Conservation (phyloP, 164 flowering plant species). For the Berberis thunbergii region DNA sequence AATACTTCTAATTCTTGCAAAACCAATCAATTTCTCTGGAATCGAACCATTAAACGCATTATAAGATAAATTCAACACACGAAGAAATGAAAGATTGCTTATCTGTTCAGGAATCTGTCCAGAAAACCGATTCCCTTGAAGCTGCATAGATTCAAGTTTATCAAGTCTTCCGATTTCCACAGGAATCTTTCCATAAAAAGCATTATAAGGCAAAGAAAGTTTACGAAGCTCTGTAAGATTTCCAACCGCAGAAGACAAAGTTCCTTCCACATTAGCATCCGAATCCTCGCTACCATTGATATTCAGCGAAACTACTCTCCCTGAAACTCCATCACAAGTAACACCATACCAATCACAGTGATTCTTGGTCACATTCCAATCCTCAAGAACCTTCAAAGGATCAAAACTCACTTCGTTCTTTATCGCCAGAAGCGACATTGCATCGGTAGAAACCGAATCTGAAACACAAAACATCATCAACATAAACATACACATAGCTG, state of each 20-base stretch:
- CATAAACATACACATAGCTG: constrained; percentile 8
- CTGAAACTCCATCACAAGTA: constrained; percentile 31
- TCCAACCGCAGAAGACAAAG: constrained; percentile 26
- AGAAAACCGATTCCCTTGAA: constrained; percentile 56
- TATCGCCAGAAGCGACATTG: constrained; percentile 33
- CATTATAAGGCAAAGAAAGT: constrained; percentile 33
- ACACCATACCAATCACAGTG: constrained; percentile 56
- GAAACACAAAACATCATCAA: constrained; percentile 6
- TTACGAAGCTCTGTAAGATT: constrained; percentile 33
- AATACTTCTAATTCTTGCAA: constrained; percentile 19
- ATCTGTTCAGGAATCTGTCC: constrained; percentile 43
- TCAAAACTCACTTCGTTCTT: constrained; percentile 30
- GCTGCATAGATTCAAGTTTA: constrained; percentile 34
- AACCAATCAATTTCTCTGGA: constrained; percentile 38
- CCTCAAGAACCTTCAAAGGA: constrained; percentile 24
- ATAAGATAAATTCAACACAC: constrained; percentile 40
- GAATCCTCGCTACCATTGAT: constrained; percentile 12
- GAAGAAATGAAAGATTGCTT: constrained; percentile 28
- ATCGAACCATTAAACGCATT: constrained; percentile 46
- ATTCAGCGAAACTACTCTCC: constrained; percentile 29
- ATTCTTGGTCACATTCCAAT: constrained; percentile 26
- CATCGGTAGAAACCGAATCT: constrained; percentile 17
- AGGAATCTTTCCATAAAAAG: constrained; percentile 51
- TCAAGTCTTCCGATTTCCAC: constrained; percentile 29
- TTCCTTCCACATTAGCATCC: constrained; percentile 23